These are phyloP conservation scores for Boletus rufocinnamomeus DNA, from an alignment of 768 basidiomycete genomes.

Conservation along the genomic window DNA sequence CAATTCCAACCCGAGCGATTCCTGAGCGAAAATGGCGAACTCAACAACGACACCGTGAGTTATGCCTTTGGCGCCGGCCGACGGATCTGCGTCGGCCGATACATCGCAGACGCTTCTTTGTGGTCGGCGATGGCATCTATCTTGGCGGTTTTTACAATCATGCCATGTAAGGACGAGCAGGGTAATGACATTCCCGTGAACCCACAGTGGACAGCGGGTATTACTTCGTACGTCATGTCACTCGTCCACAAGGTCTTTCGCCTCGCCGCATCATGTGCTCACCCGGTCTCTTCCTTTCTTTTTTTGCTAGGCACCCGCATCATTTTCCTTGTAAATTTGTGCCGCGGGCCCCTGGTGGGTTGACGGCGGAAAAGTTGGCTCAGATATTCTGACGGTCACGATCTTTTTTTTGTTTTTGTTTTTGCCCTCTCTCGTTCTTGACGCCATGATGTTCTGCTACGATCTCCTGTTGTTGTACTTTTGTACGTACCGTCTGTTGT, in stretches of 20 bases:
- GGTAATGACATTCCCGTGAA: constrained; percentile 27
- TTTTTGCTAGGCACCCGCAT: constrained; percentile 23
- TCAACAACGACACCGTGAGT: constrained; percentile 32
- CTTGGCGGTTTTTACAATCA: constrained; percentile 39
- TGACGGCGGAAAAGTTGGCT: constrained; percentile 19
- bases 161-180: constrained; percentile 28
- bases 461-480: not conserved
- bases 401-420: not conserved
- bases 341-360: constrained; percentile 24
- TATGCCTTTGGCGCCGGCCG: constrained; percentile 41
- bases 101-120: constrained; percentile 44
- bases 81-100: constrained; percentile 41
- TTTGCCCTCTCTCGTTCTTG: not conserved
- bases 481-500: not conserved
- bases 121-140: constrained; percentile 38
- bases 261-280: not conserved
- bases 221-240: constrained; percentile 29
- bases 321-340: constrained; percentile 29
- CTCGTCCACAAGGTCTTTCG: not conserved
- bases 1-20: constrained; percentile 41
- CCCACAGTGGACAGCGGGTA: constrained; percentile 26
- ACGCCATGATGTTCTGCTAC: not conserved
- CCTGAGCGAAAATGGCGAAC: constrained; percentile 22
- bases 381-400: constrained; percentile 20
- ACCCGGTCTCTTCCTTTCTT: not conserved